A percentile compares a stretch with the other conserved stretches of the same genome.
Evolutionary conservation across 352 stramenopile species (phyloP).

Genomic region (Globisporangium okanoganense): DNA sequence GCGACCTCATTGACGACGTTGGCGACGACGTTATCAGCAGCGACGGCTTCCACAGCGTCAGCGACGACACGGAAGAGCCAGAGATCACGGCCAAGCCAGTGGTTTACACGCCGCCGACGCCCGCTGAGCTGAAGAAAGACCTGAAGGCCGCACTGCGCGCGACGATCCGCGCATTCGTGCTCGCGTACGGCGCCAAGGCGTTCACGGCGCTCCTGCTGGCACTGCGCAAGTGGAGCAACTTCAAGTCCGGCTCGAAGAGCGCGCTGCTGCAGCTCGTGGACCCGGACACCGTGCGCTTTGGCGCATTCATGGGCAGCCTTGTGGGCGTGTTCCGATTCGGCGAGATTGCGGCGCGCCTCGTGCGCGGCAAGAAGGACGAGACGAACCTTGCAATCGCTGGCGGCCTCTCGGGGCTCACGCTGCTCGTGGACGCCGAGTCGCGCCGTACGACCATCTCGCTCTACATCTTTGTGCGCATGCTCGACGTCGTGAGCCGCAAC

Average conservation of each 20-base stretch:
- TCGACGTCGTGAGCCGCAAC: constrained; percentile 74
- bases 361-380: constrained; percentile 39
- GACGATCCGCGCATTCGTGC: constrained; percentile 47
- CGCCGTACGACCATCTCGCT: constrained; percentile 67
- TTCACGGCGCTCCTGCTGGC: constrained; percentile 77
- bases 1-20: not conserved
- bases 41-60: not conserved
- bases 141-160: constrained; percentile 41
- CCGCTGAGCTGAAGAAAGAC: constrained; percentile 31
- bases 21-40: not conserved
- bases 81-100: constrained; percentile 20
- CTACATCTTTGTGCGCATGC: constrained; percentile 83
- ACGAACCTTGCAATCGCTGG: constrained; percentile 65
- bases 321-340: constrained; percentile 68
- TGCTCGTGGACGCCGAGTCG: constrained; percentile 62
- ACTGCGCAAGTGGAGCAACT: constrained; percentile 68
- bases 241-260: constrained; percentile 70
- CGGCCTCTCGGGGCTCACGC: constrained; percentile 49
- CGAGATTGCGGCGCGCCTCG: constrained; percentile 42
- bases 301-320: constrained; percentile 67
- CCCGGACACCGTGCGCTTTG: constrained; percentile 71
- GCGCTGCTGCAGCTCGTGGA: constrained; percentile 62
- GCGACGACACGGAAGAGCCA: constrained; percentile 13
- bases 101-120: constrained; percentile 22
- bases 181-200: constrained; percentile 79